Evolutionary conservation across 192 early-diverging fungal genomes (phyloP).

Genomic region (Thamnidium elegans): DNA sequence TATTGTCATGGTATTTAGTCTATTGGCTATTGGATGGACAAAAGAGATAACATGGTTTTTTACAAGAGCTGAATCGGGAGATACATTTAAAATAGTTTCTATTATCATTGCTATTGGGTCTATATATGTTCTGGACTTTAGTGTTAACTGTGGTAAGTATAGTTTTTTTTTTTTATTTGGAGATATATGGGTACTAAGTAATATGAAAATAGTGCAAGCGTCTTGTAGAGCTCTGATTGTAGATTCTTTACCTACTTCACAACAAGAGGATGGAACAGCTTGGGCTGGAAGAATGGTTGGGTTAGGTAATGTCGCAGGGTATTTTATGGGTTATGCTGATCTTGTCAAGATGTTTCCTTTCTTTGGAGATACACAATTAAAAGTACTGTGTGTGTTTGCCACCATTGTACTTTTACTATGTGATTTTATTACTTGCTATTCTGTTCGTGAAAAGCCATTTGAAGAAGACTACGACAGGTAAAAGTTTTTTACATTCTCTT

Average conservation of each 20-base stretch:
- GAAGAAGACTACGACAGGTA: neutral
- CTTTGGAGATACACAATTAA: conserved; percentile 77
- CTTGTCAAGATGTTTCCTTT: conserved; percentile 64
- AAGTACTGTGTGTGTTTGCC: conserved; percentile 79
- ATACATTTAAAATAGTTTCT: conserved; percentile 34
- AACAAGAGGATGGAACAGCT: conserved; percentile 82
- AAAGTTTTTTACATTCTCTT: neutral
- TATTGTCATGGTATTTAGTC: conserved; percentile 54
- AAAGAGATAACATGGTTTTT: conserved; percentile 59
- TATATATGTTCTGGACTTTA: conserved; percentile 92
- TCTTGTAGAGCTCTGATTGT: conserved; percentile 83
- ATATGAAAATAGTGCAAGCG: conserved; percentile 72
- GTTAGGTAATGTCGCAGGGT: conserved; percentile 83
- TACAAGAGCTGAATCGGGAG: conserved; percentile 23
- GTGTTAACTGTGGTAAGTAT: conserved; percentile 73
- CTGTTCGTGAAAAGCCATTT: conserved; percentile 50
- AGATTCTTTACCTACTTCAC: conserved; percentile 73
- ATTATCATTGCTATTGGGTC: conserved; percentile 71
- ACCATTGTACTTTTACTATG: conserved; percentile 56
- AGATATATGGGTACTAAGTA: too few species aligned
- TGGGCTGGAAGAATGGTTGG: conserved; percentile 89
- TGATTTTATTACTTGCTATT: conserved; percentile 70
- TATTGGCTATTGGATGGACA: conserved; percentile 77
- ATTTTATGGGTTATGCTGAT: conserved; percentile 87
- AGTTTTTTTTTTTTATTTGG: neutral